phyloP scores from a whole-genome alignment of 177 flowering plant species.

The Tripterygium wilfordii region DNA sequence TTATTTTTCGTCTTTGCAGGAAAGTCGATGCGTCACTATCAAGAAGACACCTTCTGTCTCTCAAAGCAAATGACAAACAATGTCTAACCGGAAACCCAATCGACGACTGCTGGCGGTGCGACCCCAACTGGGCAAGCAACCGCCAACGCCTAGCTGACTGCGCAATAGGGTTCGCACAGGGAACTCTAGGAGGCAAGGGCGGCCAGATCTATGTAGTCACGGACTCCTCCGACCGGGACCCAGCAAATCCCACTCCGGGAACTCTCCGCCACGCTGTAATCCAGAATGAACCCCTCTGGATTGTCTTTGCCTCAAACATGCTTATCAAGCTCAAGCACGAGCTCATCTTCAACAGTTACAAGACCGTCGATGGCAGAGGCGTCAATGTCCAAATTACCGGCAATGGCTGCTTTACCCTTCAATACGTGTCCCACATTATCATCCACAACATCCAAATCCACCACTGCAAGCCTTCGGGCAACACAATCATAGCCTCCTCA shows the following conservation, averaged over 20 bases:
- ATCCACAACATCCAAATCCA: conserved; percentile 79
- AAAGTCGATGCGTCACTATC: conserved; percentile 43
- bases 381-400: conserved; percentile 67
- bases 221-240: conserved; percentile 69
- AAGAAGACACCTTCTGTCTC: conserved; percentile 21
- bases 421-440: conserved; percentile 64
- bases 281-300: conserved; percentile 85
- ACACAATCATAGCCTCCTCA: conserved; percentile 50
- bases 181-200: conserved; percentile 64
- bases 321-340: conserved; percentile 65
- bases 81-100: conserved; percentile 76
- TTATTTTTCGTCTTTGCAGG: conserved; percentile 18
- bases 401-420: conserved; percentile 72
- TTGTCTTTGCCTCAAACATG: conserved; percentile 66
- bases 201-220: conserved; percentile 77
- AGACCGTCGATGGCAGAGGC: conserved; percentile 92
- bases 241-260: conserved; percentile 63
- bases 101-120: conserved; percentile 90
- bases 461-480: conserved; percentile 65
- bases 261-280: conserved; percentile 82
- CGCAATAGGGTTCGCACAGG: conserved; percentile 62
- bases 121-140: conserved; percentile 54
- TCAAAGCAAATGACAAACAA: conserved; percentile 8
- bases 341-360: conserved; percentile 72
- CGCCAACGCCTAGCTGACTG: conserved; percentile 79